Base-by-base conservation (phyloP, 1,284 basidiomycete species). In the Ceratobasidium sp. region DNA sequence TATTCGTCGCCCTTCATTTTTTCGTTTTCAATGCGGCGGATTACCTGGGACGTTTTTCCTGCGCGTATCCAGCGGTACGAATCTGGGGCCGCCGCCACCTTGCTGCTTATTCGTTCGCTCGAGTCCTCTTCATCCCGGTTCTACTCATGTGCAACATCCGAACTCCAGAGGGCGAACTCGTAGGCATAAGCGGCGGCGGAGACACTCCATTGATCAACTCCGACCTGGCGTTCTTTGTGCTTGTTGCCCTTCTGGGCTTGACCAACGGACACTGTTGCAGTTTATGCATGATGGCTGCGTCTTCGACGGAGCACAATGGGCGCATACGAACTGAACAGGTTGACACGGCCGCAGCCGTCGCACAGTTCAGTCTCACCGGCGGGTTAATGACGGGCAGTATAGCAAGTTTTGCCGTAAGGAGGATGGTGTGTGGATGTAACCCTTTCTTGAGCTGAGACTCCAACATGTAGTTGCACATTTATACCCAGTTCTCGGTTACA, bases 1-100 rank as follows among this genome's bases (percentile, higher is more conserved):
- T 82, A 21, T 83, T 82, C 74, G 79, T 81, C 40, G 79, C 81
- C 0, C 61, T 81, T 0, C 81, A 82, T 72, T 82, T 83, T 74
- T 73, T 82, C 42, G 53, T 81, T 18, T 82, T 82, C 78, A 83
- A 82, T 23, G 58, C 33, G 74, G 74, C 80, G 79, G 72, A 76
- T 53, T 73, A 70, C 25, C 16, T 62, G 3, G 72, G 72, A 16
- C 54, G 72, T 6, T 36, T 33, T 46, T 36, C 48, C 16, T 69
- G 64, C 23, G 64, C 72, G 5, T 66, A 66, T 33, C 72, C 72
- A n/a, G 48, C 56, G 5, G 53, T 69, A 28, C 46, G 38, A n/a
- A 48, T 63, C 4, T 73, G 72, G 72, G 56, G 48, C n/a, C 62
- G 62, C 16, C 48, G 48, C 21, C 64, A 73, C 30, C 56, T 73